These are phyloP conservation scores for Gastrolobium villosum DNA, from an alignment of 306 rosid genomes.

Conservation along the genomic window DNA sequence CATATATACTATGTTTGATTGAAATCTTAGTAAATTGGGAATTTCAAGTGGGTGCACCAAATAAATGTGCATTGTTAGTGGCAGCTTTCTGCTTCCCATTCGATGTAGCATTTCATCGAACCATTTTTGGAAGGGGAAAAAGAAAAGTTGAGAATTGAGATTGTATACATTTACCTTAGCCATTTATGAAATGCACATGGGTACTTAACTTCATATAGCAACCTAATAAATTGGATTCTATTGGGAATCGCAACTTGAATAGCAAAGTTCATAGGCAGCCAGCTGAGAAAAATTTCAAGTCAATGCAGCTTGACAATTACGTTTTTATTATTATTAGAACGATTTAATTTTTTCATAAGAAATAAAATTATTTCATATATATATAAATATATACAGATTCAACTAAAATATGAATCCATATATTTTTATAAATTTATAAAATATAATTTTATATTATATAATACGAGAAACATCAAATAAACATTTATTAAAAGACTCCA, in stretches of 20 bases:
- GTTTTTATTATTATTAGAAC: not conserved
- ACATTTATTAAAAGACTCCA: too few species aligned
- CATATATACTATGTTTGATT: not conserved
- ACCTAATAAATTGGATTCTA: conserved; percentile 30
- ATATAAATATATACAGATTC: too few species aligned
- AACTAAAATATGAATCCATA: too few species aligned
- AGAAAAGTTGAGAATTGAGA: not conserved
- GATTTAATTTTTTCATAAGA: too few species aligned
- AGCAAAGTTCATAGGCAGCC: not conserved
- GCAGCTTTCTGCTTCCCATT: not conserved
- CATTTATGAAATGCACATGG: conserved; percentile 49
- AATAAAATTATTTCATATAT: too few species aligned
- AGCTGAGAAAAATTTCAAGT: conserved; percentile 1
- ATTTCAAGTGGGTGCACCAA: not conserved
- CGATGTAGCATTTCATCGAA: not conserved
- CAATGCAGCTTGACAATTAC: conserved; percentile 1
- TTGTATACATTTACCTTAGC: not conserved
- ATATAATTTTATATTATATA: too few species aligned
- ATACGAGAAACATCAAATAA: too few species aligned
- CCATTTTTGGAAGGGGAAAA: conserved; percentile 4
- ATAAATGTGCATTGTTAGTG: not conserved
- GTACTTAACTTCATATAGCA: not conserved
- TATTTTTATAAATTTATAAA: too few species aligned
- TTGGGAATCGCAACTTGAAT: not conserved
- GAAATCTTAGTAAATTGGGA: not conserved